Evolutionary conservation across 2,329 filamentous ascomycete species (phyloP), one percentile per base, ranked within the genome.

Genomic region (Pestalotiopsis fici): DNA sequence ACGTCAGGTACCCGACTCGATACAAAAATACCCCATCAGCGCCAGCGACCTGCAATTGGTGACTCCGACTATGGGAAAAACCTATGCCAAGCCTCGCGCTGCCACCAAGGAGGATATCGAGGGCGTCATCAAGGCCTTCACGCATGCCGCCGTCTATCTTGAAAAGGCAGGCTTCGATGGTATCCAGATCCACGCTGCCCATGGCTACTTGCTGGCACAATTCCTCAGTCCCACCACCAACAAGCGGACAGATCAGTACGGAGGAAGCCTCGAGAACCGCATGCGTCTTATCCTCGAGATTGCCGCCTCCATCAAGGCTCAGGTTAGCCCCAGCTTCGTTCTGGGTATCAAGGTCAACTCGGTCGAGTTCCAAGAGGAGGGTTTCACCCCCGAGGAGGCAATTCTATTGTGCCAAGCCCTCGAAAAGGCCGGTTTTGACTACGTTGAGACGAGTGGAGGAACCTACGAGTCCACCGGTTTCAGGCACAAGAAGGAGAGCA

Each of bases 81-180:
- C 65, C 7, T 83, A 79, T 68, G 85, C 78, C 3, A 85, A 85
- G 74, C 87, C 87, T 0, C 83, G 83, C 50, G 81, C 85, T 1
- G 86, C 86, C 31, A 85, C 83, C 0, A 78, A 85, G 27, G 80
- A 82, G 15, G 88, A 90, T 61, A 88, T 92, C 70, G 74, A 82
- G 47, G 74, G 79, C 15, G 75, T 92, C n/a, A 82, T 90, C n/a
- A 82, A 87, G 25, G 83, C 84, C 2, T 69, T 69, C 50, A 63
- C 62, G 2, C 65, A 67, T 28, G 54, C 62, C 18, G 88, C 88
- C 0, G 86, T 88, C 72, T 91, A 86, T 70, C 79, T 88, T 4
- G 83, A 91, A 67, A 87, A 87, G 74, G 88, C 88, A 0, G 90
- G 90, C 2, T 92, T 82, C 60, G 81, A 87, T 69, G 85, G 85